Evolutionary conservation across 495 filamentous ascomycete species (phyloP).

Genomic region (Haplographium delicatum): DNA sequence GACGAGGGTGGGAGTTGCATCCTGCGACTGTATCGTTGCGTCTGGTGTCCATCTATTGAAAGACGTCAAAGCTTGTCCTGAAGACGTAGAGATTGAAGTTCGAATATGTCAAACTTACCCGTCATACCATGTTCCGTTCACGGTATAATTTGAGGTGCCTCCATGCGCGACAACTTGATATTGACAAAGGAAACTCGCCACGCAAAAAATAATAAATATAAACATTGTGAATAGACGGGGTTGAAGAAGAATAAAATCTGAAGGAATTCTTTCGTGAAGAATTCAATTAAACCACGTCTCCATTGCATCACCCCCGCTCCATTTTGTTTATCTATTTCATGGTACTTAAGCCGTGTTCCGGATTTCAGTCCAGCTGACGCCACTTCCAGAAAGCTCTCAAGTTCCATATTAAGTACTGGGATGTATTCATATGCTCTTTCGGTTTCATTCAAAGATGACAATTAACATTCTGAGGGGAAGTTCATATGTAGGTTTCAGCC

Average conservation of each 20-base stretch:
- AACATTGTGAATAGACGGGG: too few relatives aligned
- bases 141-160: constrained; percentile 43
- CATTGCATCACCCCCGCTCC: too few relatives aligned
- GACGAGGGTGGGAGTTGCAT: constrained; percentile 38
- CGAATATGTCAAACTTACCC: constrained; percentile 29
- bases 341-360: too few relatives aligned
- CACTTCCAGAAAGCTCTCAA: too few relatives aligned
- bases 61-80: not conserved
- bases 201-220: too few relatives aligned
- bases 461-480: not conserved
- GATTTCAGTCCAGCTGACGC: too few relatives aligned
- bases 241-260: too few relatives aligned
- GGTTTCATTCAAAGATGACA: not conserved
- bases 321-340: too few relatives aligned
- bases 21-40: constrained; percentile 29
- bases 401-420: too few relatives aligned
- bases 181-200: constrained; percentile 10
- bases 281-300: too few relatives aligned
- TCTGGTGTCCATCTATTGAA: constrained; percentile 35
- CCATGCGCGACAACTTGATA: constrained; percentile 33
- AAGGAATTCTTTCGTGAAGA: too few relatives aligned
- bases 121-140: constrained; percentile 43
- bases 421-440: too few relatives aligned
- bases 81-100: not conserved
- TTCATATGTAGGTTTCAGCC: not conserved